phyloP scores from a whole-genome alignment of 495 filamentous ascomycete genomes.

The Hyphodiscus hymeniophilus region DNA sequence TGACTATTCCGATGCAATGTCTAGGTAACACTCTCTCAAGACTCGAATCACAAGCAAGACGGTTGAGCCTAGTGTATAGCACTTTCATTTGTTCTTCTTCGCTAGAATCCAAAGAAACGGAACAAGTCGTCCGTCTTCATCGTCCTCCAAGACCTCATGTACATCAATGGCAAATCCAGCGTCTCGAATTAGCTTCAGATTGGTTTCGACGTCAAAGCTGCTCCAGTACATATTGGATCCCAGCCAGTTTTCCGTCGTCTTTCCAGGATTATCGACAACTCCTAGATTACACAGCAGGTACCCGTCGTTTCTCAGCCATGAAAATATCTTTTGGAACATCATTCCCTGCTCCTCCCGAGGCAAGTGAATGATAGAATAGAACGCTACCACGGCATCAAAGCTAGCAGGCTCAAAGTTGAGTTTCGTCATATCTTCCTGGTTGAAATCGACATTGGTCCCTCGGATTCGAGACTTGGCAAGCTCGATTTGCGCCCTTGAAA shows the following conservation, averaged over 20 bases:
- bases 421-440: slow-evolving; percentile 34
- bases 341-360: slow-evolving; percentile 31
- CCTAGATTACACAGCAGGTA: slow-evolving; percentile 33
- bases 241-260: slow-evolving; percentile 16
- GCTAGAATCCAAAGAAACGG: slow-evolving; percentile 1
- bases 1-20: too few species aligned
- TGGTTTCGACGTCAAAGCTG: slow-evolving; percentile 26
- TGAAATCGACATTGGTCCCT: slow-evolving; percentile 19
- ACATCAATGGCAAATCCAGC: background rate
- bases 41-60: too few species aligned
- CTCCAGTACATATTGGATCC: slow-evolving; percentile 36
- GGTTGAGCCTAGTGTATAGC: too few species aligned
- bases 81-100: too few species aligned
- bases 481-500: slow-evolving; percentile 28
- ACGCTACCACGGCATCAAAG: slow-evolving; percentile 33
- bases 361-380: slow-evolving; percentile 40
- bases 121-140: background rate
- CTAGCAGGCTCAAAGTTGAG: slow-evolving; percentile 23
- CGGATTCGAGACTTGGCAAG: too few species aligned
- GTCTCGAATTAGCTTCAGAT: background rate
- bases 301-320: slow-evolving; percentile 36
- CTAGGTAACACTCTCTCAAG: too few species aligned
- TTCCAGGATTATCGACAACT: slow-evolving; percentile 14
- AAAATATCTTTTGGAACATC: slow-evolving; percentile 26
- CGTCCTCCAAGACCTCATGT: background rate